phyloP scores from a whole-genome alignment of 2,329 filamentous ascomycete species.

The Xylaria sp. region DNA sequence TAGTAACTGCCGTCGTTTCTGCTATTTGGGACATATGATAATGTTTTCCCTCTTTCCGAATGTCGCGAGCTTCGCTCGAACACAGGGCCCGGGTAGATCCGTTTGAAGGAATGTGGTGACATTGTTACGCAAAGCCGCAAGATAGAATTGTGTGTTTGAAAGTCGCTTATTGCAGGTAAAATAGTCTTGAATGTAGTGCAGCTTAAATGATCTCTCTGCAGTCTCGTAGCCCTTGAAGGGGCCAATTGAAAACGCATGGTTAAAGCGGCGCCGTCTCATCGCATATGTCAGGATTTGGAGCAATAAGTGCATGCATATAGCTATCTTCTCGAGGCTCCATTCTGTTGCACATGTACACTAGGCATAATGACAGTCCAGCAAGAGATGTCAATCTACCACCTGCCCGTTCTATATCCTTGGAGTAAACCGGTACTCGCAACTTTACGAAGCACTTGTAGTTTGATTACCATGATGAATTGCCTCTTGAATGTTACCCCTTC shows the following conservation, averaged over 20 bases:
- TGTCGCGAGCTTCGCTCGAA: neutral
- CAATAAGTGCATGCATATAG: too few relatives aligned
- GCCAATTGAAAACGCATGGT: too few relatives aligned
- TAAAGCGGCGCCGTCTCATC: too few relatives aligned
- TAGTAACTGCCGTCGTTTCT: neutral
- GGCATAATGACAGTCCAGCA: neutral
- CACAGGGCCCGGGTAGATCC: neutral
- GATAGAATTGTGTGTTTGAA: neutral
- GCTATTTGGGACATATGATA: neutral
- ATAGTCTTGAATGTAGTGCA: neutral
- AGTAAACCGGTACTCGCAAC: constrained; percentile 25
- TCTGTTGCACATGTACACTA: too few relatives aligned
- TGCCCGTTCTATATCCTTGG: constrained; percentile 10
- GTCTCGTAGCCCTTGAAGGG: too few relatives aligned
- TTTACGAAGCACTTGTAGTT: constrained; percentile 21
- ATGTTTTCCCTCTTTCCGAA: neutral
- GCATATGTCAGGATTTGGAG: too few relatives aligned
- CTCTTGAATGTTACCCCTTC: neutral
- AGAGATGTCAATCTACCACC: neutral
- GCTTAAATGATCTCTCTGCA: too few relatives aligned
- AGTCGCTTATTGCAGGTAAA: neutral
- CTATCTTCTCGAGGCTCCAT: too few relatives aligned
- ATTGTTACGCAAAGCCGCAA: neutral
- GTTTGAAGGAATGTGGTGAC: neutral
- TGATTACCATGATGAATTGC: constrained; percentile 25